Conservation (phyloP, 108 stramenopile species). For the Stephanodiscus triporus region DNA sequence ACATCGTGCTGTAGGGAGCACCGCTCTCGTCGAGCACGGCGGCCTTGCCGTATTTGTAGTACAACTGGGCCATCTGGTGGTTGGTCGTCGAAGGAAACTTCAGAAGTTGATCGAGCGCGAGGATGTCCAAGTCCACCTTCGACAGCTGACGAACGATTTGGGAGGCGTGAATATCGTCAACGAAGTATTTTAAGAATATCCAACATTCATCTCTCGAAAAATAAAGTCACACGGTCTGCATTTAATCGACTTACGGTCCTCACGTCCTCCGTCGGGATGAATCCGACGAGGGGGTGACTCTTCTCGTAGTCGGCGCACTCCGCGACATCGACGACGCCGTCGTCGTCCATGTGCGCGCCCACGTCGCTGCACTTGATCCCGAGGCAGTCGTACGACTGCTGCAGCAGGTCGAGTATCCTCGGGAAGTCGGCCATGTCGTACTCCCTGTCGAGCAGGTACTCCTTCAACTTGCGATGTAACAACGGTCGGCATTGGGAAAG, state of each 20-base stretch:
- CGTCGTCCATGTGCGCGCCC: constrained; percentile 45
- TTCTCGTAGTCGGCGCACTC: constrained; percentile 46
- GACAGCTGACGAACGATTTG: constrained; percentile 14
- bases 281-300: constrained; percentile 60
- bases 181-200: too few species aligned
- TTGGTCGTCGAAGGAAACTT: constrained; percentile 42
- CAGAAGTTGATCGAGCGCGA: constrained; percentile 36
- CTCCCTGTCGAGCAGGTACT: constrained; percentile 54
- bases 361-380: constrained; percentile 78
- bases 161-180: too few species aligned
- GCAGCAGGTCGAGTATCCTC: constrained; percentile 56
- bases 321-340: constrained; percentile 15
- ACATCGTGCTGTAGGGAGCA: constrained; percentile 55
- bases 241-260: constrained; percentile 27
- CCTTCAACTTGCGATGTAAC: constrained; percentile 65
- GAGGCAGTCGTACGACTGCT: constrained; percentile 73
- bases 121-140: constrained; percentile 75
- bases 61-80: constrained; percentile 55
- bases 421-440: constrained; percentile 52
- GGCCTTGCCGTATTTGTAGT: constrained; percentile 78
- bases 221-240: not conserved
- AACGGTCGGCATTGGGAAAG: constrained; percentile 76
- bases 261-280: constrained; percentile 57
- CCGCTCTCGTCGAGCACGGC: constrained; percentile 59
- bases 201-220: too few species aligned